Base-by-base conservation (phyloP, 257 asterid species). In the Capsicum rhomboideum region DNA sequence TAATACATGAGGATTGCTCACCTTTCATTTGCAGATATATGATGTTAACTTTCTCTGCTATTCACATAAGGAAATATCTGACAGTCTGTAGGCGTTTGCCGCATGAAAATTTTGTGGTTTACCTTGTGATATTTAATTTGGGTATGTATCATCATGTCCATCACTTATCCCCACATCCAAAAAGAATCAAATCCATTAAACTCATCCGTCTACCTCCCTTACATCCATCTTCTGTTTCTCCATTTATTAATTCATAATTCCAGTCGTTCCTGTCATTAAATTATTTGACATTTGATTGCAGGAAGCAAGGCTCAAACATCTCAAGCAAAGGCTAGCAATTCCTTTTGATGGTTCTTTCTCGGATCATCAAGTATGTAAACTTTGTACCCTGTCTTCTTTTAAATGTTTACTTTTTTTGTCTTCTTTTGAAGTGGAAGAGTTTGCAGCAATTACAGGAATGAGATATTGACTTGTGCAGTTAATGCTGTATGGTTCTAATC, bases 221-320 rank as follows among this genome's bases (percentile, higher is more conserved):
- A 46, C 28, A 46, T 58, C 4, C 71, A 26, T 42, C 71, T 83
- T 44, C 42, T 50, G 83, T 64, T 55, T 44, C 56, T 37, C 40
- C 46, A 59, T n/a, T 79, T 85, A 55, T 46, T 63, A 61, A 31
- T 80, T 12, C 85, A 29, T 34, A 23, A 46, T 87, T 84, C 42
- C 8, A 28, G 28, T 40, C 46, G 10, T 37, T 82, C 58, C 2
- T 63, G 16, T 4, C 71, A 17, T 75, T 78, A 40, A 71, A 84
- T 81, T 82, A 85, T 75, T 83, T 86, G 56, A 54, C 56, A 80
- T 88, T 90, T 82, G 86, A 58, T 84, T 85, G 34, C 72, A 96
- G 99, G 99, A 94, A 88, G 98, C 92, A 26, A 91, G 98, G 90
- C 91, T 96, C 82, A 92, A 92, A 83, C 86, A 91, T 90, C 89